Percentiles rank a stretch among this genome's conserved stretches.
phyloP scores from a whole-genome alignment of 805 yeast genomes.

The Schizosaccharomyces octosporus region DNA sequence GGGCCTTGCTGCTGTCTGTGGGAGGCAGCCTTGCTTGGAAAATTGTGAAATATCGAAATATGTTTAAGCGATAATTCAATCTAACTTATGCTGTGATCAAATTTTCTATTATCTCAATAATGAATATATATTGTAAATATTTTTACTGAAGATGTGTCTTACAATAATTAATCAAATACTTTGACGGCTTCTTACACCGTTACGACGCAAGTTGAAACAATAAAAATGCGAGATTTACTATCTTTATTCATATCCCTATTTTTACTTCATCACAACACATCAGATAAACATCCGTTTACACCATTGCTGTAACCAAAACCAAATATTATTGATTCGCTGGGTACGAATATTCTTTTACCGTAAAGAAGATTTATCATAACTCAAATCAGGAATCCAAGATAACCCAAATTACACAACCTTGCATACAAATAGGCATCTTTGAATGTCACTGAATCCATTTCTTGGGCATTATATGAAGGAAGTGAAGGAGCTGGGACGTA shows the following conservation, averaged over 20 bases:
- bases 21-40: slow-evolving; percentile 1
- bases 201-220: too few relatives aligned
- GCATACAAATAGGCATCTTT: not conserved
- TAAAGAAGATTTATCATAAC: not conserved
- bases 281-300: not conserved
- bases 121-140: too few relatives aligned
- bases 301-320: not conserved
- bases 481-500: not conserved
- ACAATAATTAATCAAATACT: too few relatives aligned
- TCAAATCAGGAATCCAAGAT: not conserved
- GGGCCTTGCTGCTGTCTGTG: not conserved
- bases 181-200: too few relatives aligned
- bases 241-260: too few relatives aligned
- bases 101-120: too few relatives aligned
- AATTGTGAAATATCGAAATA: not conserved
- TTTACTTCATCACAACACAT: too few relatives aligned
- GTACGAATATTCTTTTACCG: too few relatives aligned
- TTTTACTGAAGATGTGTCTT: too few relatives aligned
- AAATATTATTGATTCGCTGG: not conserved
- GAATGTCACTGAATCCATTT: not conserved
- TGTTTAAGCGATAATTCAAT: not conserved
- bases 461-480: not conserved
- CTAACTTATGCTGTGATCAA: not conserved
- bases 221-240: too few relatives aligned
- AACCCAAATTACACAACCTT: not conserved